Percentiles rank a stretch among this genome's conserved stretches.
Conservation (phyloP, 2,329 filamentous ascomycete genomes). For the Hirsutella rhossiliensis region DNA sequence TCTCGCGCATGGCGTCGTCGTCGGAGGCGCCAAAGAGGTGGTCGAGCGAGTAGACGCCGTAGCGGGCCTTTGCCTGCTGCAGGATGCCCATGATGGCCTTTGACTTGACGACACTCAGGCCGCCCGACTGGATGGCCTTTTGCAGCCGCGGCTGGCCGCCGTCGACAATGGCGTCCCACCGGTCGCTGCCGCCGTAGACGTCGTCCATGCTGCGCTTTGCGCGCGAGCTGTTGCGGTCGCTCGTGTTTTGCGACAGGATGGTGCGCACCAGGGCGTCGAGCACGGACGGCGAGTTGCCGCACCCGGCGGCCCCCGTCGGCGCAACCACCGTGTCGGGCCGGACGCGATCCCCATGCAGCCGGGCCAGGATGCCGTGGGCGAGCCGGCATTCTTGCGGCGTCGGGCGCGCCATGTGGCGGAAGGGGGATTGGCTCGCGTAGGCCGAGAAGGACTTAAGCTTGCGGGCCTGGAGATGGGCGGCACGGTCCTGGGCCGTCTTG, state of each 20-base stretch:
- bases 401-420: conserved; percentile 53
- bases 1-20: conserved; percentile 36
- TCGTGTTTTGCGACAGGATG: conserved; percentile 42
- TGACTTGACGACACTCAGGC: conserved; percentile 60
- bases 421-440: conserved; percentile 40
- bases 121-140: conserved; percentile 58
- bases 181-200: conserved; percentile 28
- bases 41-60: conserved; percentile 34
- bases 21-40: conserved; percentile 30
- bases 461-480: conserved; percentile 21
- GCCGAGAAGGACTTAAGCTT: conserved; percentile 31
- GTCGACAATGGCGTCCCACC: conserved; percentile 27
- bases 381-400: conserved; percentile 55
- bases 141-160: conserved; percentile 28
- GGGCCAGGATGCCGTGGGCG: conserved; percentile 53
- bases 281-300: conserved; percentile 36
- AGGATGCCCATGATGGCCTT: conserved; percentile 60
- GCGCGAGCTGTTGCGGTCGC: conserved; percentile 41
- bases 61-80: conserved; percentile 41
- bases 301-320: conserved; percentile 53
- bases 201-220: conserved; percentile 40
- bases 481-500: conserved; percentile 6
- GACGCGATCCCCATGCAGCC: conserved; percentile 50
- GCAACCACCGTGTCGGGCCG: conserved; percentile 50
- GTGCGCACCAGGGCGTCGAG: conserved; percentile 40